Percentiles rank a stretch among this genome's conserved stretches.
These are phyloP conservation scores for Aspergillus olivimuriae DNA, from an alignment of 495 filamentous ascomycete species.

Conservation along the genomic window DNA sequence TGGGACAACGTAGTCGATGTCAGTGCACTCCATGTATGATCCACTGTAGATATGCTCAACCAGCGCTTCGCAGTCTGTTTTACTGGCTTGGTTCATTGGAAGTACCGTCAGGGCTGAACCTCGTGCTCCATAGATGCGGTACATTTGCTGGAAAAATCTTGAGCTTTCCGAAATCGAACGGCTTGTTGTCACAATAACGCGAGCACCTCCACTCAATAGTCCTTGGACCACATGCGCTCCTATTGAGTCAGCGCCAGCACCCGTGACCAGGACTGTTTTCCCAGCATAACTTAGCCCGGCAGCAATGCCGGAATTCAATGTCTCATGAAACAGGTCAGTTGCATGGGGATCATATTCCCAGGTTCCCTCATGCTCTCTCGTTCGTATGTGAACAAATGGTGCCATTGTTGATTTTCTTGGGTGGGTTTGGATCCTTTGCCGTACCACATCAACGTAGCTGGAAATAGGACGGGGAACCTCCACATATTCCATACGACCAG, in stretches of 20 bases:
- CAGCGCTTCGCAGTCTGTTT: slow-evolving; percentile 91
- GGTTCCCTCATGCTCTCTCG: slow-evolving; percentile 61
- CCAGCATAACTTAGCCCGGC: slow-evolving; percentile 32
- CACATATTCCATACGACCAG: slow-evolving; percentile 33
- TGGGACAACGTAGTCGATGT: slow-evolving; percentile 90
- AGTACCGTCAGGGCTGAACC: slow-evolving; percentile 93
- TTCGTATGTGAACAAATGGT: slow-evolving; percentile 90
- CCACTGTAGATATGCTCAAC: slow-evolving; percentile 90
- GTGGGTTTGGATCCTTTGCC: background rate
- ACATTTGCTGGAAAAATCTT: slow-evolving; percentile 97
- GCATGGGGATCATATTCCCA: slow-evolving; percentile 92
- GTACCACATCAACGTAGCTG: slow-evolving; percentile 9
- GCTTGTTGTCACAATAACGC: slow-evolving; percentile 92
- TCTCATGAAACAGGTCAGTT: slow-evolving; percentile 8
- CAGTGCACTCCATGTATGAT: slow-evolving; percentile 91
- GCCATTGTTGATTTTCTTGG: slow-evolving; percentile 51
- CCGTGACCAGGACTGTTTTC: slow-evolving; percentile 96
- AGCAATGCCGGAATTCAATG: slow-evolving; percentile 7
- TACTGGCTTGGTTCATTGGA: slow-evolving; percentile 96
- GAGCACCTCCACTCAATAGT: slow-evolving; percentile 89
- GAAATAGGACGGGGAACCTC: slow-evolving; percentile 46
- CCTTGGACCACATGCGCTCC: slow-evolving; percentile 95
- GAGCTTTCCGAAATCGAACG: slow-evolving; percentile 91
- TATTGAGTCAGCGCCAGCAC: slow-evolving; percentile 94
- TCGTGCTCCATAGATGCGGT: slow-evolving; percentile 78